Evolutionary conservation across 2,329 filamentous ascomycete species (phyloP), one percentile per base, ranked within the genome.

Genomic region (Fusarium subtropicale): DNA sequence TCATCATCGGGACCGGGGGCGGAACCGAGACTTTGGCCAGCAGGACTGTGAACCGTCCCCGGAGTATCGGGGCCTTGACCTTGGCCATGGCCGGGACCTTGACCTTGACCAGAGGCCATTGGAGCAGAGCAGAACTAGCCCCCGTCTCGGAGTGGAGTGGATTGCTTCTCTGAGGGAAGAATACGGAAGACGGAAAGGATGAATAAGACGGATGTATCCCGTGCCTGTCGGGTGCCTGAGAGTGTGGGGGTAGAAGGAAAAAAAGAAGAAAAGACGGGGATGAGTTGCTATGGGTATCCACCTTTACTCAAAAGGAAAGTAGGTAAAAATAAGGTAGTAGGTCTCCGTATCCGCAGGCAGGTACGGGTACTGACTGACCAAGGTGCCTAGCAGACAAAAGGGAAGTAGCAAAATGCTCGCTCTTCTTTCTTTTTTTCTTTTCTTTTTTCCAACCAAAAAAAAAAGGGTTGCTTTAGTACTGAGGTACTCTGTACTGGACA

Each of bases 91-190:
- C 48, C 48, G 48, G 48, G 11, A 52, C 34, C 48, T 30, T 51
- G 11, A 51, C 34, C 48, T 22, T 52, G 48, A 53, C 71, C 71
- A 62, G 71, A 68, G 64, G 64, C 65, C 71, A 74, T 74, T 52
- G 61, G 63, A 41, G 55, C 45, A 54, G 31, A 56, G 42, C 42
- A 56, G 39, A 52, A 38, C n/a, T 33, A 33, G 44, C 28, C 61
- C 66, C 66, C 56, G 45, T 56, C 31, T 42, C 33, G 50, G 51
- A 55, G 52, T 68, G 59, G 66, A 62, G 39, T 55, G 24, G 28
- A 10, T 47, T 55, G 18, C 45, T 68, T 64, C 48, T 60, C 24
- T 45, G 47, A 53, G 66, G 66, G 42, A 66, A 47, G 56, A 52
- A 58, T 24, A 52, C 46, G 59, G 64, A 60, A 46, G 45, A 45